phyloP scores from a whole-genome alignment of 148 eudicot genomes.

The Rhododendron mucronatum region DNA sequence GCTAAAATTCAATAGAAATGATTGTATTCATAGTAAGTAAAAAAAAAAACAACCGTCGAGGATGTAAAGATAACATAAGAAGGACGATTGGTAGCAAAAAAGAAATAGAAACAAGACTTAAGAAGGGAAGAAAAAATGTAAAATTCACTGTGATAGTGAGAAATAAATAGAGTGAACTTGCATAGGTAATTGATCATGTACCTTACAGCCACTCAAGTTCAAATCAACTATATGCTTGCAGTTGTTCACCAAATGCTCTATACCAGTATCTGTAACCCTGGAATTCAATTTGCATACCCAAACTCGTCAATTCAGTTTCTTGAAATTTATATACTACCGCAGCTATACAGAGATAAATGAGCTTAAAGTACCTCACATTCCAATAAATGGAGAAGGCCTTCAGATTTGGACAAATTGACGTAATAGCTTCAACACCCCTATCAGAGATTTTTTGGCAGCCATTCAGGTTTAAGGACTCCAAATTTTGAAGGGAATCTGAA shows the following conservation, averaged over 20 bases:
- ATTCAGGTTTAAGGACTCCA: constrained; percentile 76
- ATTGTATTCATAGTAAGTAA: neutral
- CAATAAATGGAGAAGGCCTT: constrained; percentile 77
- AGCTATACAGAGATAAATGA: neutral
- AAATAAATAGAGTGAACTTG: neutral
- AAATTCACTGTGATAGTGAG: neutral
- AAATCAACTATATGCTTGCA: constrained; percentile 65
- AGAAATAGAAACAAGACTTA: neutral
- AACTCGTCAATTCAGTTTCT: neutral
- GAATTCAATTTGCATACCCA: constrained; percentile 5
- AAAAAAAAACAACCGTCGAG: neutral
- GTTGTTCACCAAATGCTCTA: constrained; percentile 60
- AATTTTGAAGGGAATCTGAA: constrained; percentile 46
- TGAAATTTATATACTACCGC: neutral
- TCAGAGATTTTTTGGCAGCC: constrained; percentile 96
- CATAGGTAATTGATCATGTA: constrained; percentile 18
- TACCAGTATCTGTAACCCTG: constrained; percentile 76
- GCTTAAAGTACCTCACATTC: constrained; percentile 71
- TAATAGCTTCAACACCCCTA: constrained; percentile 68
- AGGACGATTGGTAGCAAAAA: neutral
- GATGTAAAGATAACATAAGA: neutral
- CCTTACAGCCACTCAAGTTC: constrained; percentile 99
- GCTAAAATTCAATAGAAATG: neutral
- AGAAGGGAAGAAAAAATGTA: neutral
- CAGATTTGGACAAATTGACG: constrained; percentile 53